Percentiles rank a stretch among this genome's conserved stretches.
These are phyloP conservation scores for Botrytis sinoallii DNA, from an alignment of 2,329 filamentous ascomycete species.

Conservation along the genomic window DNA sequence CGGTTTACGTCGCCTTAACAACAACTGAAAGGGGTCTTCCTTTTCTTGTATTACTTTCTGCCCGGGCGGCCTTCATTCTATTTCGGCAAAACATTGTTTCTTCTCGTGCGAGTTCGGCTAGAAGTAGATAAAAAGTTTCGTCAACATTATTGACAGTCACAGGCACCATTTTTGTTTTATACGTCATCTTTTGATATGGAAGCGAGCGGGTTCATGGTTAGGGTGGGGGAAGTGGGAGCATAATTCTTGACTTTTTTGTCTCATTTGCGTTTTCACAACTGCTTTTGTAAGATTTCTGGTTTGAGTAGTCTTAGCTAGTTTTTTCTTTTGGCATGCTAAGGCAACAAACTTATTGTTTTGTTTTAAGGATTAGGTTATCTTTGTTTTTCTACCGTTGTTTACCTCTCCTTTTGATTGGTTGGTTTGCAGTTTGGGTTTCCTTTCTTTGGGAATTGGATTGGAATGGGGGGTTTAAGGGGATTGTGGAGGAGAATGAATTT, in stretches of 20 bases:
- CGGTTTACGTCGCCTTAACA: neutral
- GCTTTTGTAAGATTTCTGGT: constrained; percentile 11
- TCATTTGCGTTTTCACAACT: neutral
- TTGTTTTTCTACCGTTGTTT: neutral
- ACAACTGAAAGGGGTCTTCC: neutral
- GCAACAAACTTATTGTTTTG: neutral
- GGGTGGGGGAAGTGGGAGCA: constrained; percentile 11
- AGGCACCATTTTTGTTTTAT: constrained; percentile 6
- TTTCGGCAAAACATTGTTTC: constrained; percentile 9
- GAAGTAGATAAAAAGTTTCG: constrained; percentile 8
- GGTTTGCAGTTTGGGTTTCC: neutral
- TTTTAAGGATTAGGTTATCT: neutral
- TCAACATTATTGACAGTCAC: constrained; percentile 8
- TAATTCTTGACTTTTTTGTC: constrained; percentile 15
- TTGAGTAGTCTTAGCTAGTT: neutral
- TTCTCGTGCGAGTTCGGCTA: neutral
- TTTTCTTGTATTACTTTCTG: constrained; percentile 17
- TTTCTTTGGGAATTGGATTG: neutral
- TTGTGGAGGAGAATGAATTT: neutral
- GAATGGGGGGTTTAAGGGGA: neutral
- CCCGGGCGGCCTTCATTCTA: constrained; percentile 11
- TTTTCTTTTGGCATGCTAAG: neutral
- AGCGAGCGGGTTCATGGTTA: constrained; percentile 9
- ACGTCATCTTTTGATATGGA: neutral
- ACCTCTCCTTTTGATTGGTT: neutral